Conservation (phyloP, 2,329 filamentous ascomycete species). For the Aureobasidium pullulans region DNA sequence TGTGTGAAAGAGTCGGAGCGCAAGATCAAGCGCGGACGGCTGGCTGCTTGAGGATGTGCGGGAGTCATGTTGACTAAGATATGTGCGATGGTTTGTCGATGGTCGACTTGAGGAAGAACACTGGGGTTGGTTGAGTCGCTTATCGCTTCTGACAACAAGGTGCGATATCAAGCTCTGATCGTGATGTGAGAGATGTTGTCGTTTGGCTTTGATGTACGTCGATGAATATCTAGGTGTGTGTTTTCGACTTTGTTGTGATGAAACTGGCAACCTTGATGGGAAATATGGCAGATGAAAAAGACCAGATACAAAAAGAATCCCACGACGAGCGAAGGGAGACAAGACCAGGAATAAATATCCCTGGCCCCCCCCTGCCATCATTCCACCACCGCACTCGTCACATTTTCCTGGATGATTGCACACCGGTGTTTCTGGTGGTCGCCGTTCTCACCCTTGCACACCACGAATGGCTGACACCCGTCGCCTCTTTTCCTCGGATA, state of each 20-base stretch:
- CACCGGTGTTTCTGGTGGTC: too few relatives aligned
- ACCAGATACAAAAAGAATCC: neutral
- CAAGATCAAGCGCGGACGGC: constrained; percentile 8
- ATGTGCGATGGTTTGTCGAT: neutral
- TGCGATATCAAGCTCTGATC: neutral
- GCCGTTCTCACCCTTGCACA: neutral
- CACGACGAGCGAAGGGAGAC: neutral
- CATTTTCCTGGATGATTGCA: neutral
- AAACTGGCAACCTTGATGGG: neutral
- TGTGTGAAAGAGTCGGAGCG: constrained; percentile 17
- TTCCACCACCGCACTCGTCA: neutral
- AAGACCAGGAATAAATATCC: neutral
- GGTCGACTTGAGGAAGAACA: neutral
- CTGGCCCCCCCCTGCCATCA: too few relatives aligned
- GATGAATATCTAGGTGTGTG: too few relatives aligned
- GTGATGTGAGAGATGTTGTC: too few relatives aligned
- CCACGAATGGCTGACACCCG: neutral
- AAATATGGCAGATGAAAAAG: neutral
- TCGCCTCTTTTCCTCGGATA: neutral
- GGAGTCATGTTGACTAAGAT: constrained; percentile 12
- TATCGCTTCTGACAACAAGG: neutral
- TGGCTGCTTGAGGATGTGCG: constrained; percentile 14
- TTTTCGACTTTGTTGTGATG: too few relatives aligned
- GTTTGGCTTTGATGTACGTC: too few relatives aligned
- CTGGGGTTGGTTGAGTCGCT: neutral